Evolutionary conservation across 2,329 filamentous ascomycete species (phyloP).

Genomic region (Furcasterigmium sp.): DNA sequence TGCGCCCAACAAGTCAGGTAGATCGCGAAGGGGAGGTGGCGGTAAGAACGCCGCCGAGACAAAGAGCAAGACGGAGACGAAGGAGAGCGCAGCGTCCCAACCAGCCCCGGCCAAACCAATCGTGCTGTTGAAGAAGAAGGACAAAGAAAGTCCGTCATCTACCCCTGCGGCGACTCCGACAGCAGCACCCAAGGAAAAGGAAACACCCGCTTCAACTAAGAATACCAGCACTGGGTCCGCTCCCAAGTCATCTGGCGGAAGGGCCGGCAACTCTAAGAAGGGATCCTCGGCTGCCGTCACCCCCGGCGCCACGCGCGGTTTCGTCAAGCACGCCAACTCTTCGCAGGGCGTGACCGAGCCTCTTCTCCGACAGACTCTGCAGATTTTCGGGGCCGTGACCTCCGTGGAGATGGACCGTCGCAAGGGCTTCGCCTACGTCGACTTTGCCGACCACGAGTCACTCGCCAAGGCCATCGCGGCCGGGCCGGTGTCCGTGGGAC

Average conservation of each 20-base stretch:
- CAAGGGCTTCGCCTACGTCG: constrained; percentile 90
- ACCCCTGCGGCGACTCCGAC: constrained; percentile 4
- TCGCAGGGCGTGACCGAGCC: constrained; percentile 89
- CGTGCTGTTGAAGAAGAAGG: constrained; percentile 35
- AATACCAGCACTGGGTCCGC: constrained; percentile 2
- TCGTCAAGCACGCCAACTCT: constrained; percentile 78
- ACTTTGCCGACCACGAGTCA: constrained; percentile 70
- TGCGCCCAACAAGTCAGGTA: constrained; percentile 9
- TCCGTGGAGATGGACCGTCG: constrained; percentile 90
- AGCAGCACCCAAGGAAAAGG: neutral
- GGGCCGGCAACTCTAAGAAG: constrained; percentile 20
- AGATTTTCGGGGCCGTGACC: constrained; percentile 66
- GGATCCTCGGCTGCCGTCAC: constrained; percentile 21
- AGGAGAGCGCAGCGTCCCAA: constrained; percentile 16
- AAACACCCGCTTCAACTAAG: neutral
- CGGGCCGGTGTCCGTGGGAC: constrained; percentile 76
- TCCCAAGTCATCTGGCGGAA: constrained; percentile 6
- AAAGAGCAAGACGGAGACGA: constrained; percentile 29
- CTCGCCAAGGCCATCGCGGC: constrained; percentile 75
- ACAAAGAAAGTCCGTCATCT: constrained; percentile 9
- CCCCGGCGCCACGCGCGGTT: constrained; percentile 58
- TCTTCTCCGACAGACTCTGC: constrained; percentile 68
- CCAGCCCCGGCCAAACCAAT: constrained; percentile 25
- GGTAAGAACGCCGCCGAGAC: constrained; percentile 25
- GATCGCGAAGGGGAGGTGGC: constrained; percentile 21